These are phyloP conservation scores for Ascochyta clinopodiicola DNA, from an alignment of 2,329 filamentous ascomycete genomes.

Conservation along the genomic window DNA sequence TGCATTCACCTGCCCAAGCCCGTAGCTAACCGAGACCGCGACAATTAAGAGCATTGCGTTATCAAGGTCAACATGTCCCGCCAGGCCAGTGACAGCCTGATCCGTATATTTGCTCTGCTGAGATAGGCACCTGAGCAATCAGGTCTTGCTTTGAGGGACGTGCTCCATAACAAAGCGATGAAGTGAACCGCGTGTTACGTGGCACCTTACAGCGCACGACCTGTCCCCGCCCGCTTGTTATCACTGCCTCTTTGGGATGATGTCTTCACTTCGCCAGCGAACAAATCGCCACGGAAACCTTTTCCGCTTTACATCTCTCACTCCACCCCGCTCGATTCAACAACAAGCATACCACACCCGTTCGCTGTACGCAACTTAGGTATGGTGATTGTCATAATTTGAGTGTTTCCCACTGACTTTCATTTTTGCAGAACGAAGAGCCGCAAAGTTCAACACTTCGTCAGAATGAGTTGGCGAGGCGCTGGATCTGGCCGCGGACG, in stretches of 20 bases:
- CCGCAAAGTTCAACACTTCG: not conserved
- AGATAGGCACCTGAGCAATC: not conserved
- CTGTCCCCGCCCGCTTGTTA: not conserved
- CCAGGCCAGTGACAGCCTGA: not conserved
- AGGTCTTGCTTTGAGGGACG: not conserved
- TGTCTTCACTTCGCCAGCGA: conserved; percentile 4
- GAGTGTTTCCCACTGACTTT: not conserved
- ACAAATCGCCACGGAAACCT: not conserved
- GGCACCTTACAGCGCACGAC: not conserved
- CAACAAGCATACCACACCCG: not conserved
- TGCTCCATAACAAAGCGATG: not conserved
- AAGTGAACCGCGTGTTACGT: not conserved
- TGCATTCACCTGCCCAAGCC: too few species aligned
- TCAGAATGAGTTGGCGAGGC: not conserved
- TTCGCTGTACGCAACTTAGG: not conserved
- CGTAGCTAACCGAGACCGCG: too few species aligned
- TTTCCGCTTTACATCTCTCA: not conserved
- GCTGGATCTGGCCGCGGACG: not conserved
- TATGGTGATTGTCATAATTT: not conserved
- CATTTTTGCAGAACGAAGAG: not conserved
- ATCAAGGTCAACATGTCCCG: too few species aligned
- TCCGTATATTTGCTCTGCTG: not conserved
- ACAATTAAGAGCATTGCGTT: too few species aligned
- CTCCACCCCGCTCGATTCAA: not conserved
- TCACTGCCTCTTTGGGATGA: not conserved